Base-by-base conservation (phyloP, 2,329 filamentous ascomycete genomes). In the Penicillium fuscoglaucum region DNA sequence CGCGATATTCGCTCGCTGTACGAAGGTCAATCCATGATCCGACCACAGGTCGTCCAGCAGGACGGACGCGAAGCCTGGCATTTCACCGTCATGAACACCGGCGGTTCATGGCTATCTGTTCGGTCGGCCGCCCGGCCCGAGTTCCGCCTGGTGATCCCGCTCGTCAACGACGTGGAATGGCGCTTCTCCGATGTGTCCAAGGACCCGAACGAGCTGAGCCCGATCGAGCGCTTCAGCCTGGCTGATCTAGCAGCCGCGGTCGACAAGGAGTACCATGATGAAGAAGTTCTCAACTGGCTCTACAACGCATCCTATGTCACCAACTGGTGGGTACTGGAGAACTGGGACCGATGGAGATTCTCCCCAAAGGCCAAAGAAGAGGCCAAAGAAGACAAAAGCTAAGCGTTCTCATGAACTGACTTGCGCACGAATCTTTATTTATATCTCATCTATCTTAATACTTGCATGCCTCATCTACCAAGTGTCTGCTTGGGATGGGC, bases 11-110 rank as follows among this genome's bases (percentile, higher is more conserved):
- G 67, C 17, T 60, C 61, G n/a, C 37, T 72, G 31, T 73, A 73
- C 51, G 71, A 73, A 53, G 71, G 71, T 12, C 71, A 73, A 54
- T 73, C 71, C 5, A 58, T 73, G 46, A 68, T 73, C 58, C 69
- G 71, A 6, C 66, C 66, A 1, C 57, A 69, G 35, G 61, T 66
- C 41, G 61, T 61, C 8, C 59, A 65, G 39, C 28, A 59, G n/a
- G 57, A 69, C 21, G 61, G 61, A 15, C 62, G 53, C 21, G 58
- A 69, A 37, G 63, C 69, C 51, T 73, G 71, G 71, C 71, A 73
- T 40, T 73, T 73, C 60, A 72, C 68, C 15, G 70, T 70, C 28
- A 72, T 73, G 68, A 73, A 73, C 60, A 71, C 71, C 0, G 71
- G 71, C n/a, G 69, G 69, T 1, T 66, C 70, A 0, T 70, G 69